Evolutionary conservation across 768 basidiomycete genomes (phyloP).

Genomic region (Rhizopogon vulgaris): DNA sequence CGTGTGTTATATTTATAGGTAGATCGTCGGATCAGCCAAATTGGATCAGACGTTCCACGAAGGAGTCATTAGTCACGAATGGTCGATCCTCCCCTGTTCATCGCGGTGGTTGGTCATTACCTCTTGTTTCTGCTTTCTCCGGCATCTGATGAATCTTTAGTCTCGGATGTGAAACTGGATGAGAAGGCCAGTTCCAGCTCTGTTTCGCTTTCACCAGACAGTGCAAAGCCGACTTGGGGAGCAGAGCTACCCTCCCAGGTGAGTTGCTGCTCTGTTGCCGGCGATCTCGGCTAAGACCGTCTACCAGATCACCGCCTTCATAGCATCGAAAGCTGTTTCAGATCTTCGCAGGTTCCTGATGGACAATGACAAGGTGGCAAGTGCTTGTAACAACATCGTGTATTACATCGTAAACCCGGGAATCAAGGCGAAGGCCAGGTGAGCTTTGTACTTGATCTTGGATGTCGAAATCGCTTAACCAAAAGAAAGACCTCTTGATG

Average conservation of each 20-base stretch:
- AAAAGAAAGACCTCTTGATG: constrained; percentile 64
- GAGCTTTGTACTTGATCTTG: constrained; percentile 10
- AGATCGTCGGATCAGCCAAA: constrained; percentile 69
- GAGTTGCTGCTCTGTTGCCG: neutral
- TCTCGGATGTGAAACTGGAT: constrained; percentile 42
- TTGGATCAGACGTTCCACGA: constrained; percentile 70
- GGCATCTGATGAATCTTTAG: constrained; percentile 5
- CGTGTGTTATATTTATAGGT: constrained; percentile 67
- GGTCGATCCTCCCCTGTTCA: constrained; percentile 69
- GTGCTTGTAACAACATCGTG: constrained; percentile 77
- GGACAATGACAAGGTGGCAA: constrained; percentile 77
- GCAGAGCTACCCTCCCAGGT: constrained; percentile 25
- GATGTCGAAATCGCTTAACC: constrained; percentile 4
- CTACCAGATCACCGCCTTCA: constrained; percentile 62
- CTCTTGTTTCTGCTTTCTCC: neutral
- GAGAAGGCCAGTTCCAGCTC: constrained; percentile 52
- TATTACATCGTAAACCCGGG: constrained; percentile 80
- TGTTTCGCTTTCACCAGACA: constrained; percentile 29
- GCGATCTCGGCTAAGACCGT: neutral
- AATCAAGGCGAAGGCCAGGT: constrained; percentile 75
- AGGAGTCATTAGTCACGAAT: constrained; percentile 53
- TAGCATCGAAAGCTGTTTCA: constrained; percentile 65
- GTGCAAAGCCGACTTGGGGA: constrained; percentile 19
- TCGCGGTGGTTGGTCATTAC: constrained; percentile 37
- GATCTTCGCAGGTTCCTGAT: constrained; percentile 71